Percentiles rank a stretch among this genome's conserved stretches.
Evolutionary conservation across 768 basidiomycete genomes (phyloP).

Genomic region (Fomitopsis serialis): DNA sequence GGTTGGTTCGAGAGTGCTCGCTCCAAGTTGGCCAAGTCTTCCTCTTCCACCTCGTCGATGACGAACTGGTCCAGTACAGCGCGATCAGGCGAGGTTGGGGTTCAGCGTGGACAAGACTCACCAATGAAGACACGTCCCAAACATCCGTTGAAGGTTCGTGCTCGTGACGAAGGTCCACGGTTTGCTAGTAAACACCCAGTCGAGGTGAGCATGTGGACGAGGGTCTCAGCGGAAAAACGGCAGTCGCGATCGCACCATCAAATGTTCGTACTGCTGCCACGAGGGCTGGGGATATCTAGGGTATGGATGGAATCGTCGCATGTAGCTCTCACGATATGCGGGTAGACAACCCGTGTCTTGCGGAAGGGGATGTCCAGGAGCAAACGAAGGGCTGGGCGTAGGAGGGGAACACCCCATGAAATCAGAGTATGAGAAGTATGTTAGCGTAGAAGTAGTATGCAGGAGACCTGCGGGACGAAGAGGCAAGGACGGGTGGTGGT

Average conservation of each 20-base stretch:
- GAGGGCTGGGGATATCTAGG: neutral
- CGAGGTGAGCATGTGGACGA: too few relatives aligned
- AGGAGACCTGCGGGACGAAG: neutral
- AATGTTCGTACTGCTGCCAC: neutral
- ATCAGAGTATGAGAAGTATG: too few relatives aligned
- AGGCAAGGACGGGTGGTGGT: neutral
- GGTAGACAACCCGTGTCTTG: neutral
- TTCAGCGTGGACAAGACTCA: neutral
- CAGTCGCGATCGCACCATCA: neutral
- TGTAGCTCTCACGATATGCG: neutral
- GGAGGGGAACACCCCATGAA: too few relatives aligned
- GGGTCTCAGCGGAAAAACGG: too few relatives aligned
- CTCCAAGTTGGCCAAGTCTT: neutral
- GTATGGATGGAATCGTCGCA: neutral
- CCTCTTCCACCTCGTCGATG: neutral
- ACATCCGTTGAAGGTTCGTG: neutral
- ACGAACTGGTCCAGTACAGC: neutral
- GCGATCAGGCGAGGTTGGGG: neutral
- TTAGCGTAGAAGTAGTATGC: too few relatives aligned
- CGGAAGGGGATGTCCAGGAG: neutral
- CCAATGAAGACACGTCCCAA: neutral
- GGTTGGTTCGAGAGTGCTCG: neutral
- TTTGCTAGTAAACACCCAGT: neutral
- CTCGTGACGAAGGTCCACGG: neutral
- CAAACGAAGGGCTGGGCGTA: neutral